Evolutionary conservation across 495 filamentous ascomycete species (phyloP).

Genomic region (Tuber aestivum): DNA sequence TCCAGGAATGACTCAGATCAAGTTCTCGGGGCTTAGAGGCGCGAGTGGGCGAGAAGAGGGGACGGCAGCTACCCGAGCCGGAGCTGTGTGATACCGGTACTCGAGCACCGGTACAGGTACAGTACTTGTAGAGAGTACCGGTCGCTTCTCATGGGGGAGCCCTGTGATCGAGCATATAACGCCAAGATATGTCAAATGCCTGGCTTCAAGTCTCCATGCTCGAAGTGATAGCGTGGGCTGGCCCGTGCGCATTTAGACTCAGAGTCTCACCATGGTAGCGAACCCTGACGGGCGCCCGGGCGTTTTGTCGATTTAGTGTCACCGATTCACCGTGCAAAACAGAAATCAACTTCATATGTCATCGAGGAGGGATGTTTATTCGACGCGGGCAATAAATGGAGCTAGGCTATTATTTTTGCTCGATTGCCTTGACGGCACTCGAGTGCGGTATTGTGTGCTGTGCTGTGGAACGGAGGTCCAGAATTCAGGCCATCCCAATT

Average conservation of each 20-base stretch:
- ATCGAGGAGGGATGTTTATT: background rate
- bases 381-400: background rate
- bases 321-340: background rate
- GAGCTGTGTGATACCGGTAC: background rate
- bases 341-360: background rate
- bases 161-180: background rate
- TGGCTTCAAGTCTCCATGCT: background rate
- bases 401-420: background rate
- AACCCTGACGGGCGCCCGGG: background rate
- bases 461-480: background rate
- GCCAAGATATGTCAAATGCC: background rate
- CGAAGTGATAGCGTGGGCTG: background rate
- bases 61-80: background rate
- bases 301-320: constrained; percentile 4
- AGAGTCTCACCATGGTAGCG: background rate
- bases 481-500: background rate
- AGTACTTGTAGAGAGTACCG: background rate
- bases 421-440: background rate
- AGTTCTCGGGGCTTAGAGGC: background rate
- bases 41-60: background rate
- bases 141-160: background rate
- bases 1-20: background rate
- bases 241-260: constrained; percentile 5
- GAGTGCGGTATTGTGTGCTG: background rate
- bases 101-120: too few relatives aligned